phyloP scores from a whole-genome alignment of 768 basidiomycete species.

The Leucogyrophana mollusca region DNA sequence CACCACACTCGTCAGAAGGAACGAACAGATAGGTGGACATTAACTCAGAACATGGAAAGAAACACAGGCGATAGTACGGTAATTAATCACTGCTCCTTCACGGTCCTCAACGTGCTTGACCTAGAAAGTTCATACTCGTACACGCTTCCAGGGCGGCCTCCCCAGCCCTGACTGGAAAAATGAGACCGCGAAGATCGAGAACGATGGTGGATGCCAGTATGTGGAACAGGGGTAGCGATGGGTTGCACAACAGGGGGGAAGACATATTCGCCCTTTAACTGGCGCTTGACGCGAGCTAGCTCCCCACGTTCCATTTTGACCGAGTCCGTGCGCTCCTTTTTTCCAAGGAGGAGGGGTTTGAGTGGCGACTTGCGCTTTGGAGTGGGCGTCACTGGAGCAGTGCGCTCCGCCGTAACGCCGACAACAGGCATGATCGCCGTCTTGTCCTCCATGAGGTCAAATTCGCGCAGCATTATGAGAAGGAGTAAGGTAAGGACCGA shows the following conservation, averaged over 20 bases:
- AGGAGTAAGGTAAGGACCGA: constrained; percentile 42
- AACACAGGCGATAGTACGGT: too few species aligned
- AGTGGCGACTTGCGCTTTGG: constrained; percentile 7
- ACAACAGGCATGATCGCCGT: not conserved
- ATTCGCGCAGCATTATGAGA: constrained; percentile 41
- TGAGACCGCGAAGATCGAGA: constrained; percentile 8
- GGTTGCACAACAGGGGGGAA: constrained; percentile 33
- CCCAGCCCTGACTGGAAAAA: not conserved
- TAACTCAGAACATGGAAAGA: too few species aligned
- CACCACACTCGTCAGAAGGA: too few species aligned
- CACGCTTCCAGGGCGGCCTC: constrained; percentile 1
- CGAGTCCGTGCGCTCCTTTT: constrained; percentile 28
- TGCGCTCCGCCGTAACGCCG: not conserved
- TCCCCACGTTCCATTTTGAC: constrained; percentile 37
- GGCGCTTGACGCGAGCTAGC: constrained; percentile 33
- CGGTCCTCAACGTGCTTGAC: constrained; percentile 4
- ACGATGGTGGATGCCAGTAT: constrained; percentile 7
- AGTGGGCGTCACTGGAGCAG: constrained; percentile 4
- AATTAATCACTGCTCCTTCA: constrained; percentile 2
- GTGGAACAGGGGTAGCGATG: not conserved
- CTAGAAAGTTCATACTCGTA: constrained; percentile 1
- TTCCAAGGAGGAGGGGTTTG: constrained; percentile 23
- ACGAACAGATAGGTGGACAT: too few species aligned
- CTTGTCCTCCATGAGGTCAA: constrained; percentile 9
- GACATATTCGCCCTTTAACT: constrained; percentile 39